Base-by-base conservation (phyloP, 2,329 filamentous ascomycete genomes). In the Diaporthe capsici region DNA sequence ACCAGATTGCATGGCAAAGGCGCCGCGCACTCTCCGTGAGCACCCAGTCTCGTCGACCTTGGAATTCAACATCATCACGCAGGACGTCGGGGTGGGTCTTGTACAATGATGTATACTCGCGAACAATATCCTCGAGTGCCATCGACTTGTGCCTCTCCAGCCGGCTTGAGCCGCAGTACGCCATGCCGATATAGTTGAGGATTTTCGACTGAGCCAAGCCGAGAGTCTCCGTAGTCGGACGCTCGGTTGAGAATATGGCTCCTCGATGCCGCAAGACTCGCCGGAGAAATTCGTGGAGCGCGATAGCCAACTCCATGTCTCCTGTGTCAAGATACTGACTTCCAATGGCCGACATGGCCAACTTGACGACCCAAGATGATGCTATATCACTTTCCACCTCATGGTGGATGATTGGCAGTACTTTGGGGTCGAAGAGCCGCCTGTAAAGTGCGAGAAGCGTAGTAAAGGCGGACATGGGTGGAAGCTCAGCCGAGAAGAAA, bases 301-400 rank as follows among this genome's bases (percentile, higher is more conserved):
- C 73, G 1, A 63, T n/a, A 25, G 73, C 37, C 42, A 73, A 25
- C 28, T 75, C 68, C 49, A 39, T 58, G 8, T 72, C 37, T 17
- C 31, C 55, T 15, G 31, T 60, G 4, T 71, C 65, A 2, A 75
- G 34, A 34, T 67, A 75, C 31, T 72, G 73, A 28, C 73, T 75
- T 22, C 73, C 73, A 17, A 75, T 60, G n/a, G 73, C 73, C 17
- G 73, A 65, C 68, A 75, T 75, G 20, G 73, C 73, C 12, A 75
- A 4, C 34, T 75, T 75, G 17, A 51, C 20, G 13, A 72, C 31
- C 73, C 73, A 72, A 15, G 39, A 73, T 20, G 49, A 72, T 6
- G 49, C 13, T 3, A 20, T 42, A 3, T 51, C 70, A 6, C 22
- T 57, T 2, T 39, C 49, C 10, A 60, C 17, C 7, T 49, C 39